Evolutionary conservation across 2,329 filamentous ascomycete species (phyloP).

Genomic region (Diaporthe citri): DNA sequence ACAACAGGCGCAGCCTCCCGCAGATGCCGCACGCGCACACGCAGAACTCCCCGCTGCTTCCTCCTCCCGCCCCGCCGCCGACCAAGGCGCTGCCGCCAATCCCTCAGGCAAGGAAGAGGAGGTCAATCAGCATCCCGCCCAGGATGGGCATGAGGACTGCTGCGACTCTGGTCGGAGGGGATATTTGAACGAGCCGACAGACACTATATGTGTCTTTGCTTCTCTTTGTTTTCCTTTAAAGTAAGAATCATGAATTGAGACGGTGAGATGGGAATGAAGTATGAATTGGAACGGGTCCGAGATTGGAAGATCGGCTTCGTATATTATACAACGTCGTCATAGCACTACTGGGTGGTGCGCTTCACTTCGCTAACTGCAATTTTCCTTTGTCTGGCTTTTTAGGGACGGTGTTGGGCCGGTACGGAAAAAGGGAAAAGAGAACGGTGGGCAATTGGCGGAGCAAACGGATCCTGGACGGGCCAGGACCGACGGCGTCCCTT

Average conservation of each 20-base stretch:
- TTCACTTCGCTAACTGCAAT: background rate
- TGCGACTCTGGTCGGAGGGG: background rate
- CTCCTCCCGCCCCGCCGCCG: constrained; percentile 67
- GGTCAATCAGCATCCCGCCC: constrained; percentile 32
- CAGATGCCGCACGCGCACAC: constrained; percentile 47
- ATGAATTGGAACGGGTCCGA: background rate
- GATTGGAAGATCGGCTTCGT: background rate
- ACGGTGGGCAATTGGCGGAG: background rate
- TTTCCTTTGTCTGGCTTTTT: constrained; percentile 23
- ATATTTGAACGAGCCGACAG: background rate
- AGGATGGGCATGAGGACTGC: constrained; percentile 30
- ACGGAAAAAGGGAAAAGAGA: background rate
- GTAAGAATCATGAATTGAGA: background rate
- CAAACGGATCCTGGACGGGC: constrained; percentile 7
- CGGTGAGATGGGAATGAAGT: background rate
- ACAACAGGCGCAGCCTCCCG: constrained; percentile 63
- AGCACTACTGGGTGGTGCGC: constrained; percentile 29
- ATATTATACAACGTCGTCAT: constrained; percentile 17
- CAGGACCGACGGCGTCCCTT: constrained; percentile 5
- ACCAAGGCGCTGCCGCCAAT: constrained; percentile 68
- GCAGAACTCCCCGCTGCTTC: constrained; percentile 56
- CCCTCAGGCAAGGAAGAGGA: constrained; percentile 50
- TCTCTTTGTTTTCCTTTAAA: background rate
- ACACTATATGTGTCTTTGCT: background rate
- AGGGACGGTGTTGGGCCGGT: constrained; percentile 8